phyloP scores from a whole-genome alignment of 495 filamentous ascomycete genomes.

The Acidiella bohemica region DNA sequence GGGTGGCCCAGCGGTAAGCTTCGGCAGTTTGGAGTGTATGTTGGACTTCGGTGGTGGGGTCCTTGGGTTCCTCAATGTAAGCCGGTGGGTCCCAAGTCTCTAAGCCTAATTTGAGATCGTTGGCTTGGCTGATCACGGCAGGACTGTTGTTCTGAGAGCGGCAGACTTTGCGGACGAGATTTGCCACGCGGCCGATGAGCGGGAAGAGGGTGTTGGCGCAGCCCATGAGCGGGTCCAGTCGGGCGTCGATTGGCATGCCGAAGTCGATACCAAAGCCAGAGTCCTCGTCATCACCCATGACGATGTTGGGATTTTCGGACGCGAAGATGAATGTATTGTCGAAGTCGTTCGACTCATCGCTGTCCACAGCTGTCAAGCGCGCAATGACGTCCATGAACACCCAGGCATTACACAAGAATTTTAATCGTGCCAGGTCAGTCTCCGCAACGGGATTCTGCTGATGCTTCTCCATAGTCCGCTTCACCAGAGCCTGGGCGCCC shows the following conservation, averaged over 20 bases:
- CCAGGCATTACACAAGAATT: slow-evolving; percentile 66
- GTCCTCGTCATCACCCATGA: slow-evolving; percentile 12
- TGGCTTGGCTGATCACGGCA: slow-evolving; percentile 49
- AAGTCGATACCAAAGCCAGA: slow-evolving; percentile 21
- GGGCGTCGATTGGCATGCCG: slow-evolving; percentile 29
- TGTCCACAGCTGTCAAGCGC: slow-evolving; percentile 53
- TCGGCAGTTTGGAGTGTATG: slow-evolving; percentile 61
- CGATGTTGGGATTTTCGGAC: slow-evolving; percentile 16
- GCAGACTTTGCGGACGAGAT: slow-evolving; percentile 52
- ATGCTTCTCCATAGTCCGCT: slow-evolving; percentile 39
- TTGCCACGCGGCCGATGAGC: slow-evolving; percentile 55
- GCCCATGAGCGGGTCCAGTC: slow-evolving; percentile 67
- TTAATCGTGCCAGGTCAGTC: slow-evolving; percentile 42
- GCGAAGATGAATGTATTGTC: slow-evolving; percentile 30
- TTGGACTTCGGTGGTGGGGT: slow-evolving; percentile 48
- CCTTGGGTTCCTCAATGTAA: slow-evolving; percentile 45
- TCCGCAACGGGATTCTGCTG: slow-evolving; percentile 22
- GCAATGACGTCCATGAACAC: slow-evolving; percentile 76
- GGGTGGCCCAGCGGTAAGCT: slow-evolving; percentile 63
- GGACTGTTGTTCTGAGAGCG: slow-evolving; percentile 44
- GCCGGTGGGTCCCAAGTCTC: slow-evolving; percentile 51
- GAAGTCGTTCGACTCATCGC: slow-evolving; percentile 42
- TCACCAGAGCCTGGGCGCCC: slow-evolving; percentile 53
- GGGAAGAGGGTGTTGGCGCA: slow-evolving; percentile 62
- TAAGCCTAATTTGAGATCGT: slow-evolving; percentile 47